phyloP scores from a whole-genome alignment of 441 rosid genomes.

The Dalechampia spathulata region DNA sequence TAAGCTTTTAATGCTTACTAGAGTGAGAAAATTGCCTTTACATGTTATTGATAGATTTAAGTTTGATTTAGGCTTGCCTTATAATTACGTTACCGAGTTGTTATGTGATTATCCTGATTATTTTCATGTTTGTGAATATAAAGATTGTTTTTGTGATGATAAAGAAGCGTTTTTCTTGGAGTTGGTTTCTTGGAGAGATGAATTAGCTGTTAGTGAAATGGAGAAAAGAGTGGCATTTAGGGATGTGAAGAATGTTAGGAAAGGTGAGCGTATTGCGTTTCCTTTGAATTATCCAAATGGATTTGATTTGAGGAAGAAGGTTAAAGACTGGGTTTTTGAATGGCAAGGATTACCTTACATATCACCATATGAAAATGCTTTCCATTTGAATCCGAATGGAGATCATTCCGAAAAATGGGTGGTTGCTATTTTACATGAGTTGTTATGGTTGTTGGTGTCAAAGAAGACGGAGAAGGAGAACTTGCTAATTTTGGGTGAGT shows the following conservation, averaged over 20 bases:
- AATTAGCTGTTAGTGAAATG: conserved; percentile 55
- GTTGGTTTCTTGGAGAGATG: conserved; percentile 43
- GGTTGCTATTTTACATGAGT: conserved; percentile 70
- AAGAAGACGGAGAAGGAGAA: conserved; percentile 75
- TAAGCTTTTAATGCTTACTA: conserved; percentile 59
- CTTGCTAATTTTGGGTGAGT: conserved; percentile 54
- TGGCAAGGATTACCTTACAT: conserved; percentile 81
- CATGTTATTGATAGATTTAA: conserved; percentile 44
- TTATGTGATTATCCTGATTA: conserved; percentile 66
- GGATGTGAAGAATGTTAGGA: conserved; percentile 15
- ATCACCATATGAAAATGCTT: conserved; percentile 73
- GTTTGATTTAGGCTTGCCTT: conserved; percentile 71
- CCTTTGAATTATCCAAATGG: conserved; percentile 63
- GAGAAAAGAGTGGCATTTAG: conserved; percentile 37
- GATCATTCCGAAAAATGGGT: conserved; percentile 78
- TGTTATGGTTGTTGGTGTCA: conserved; percentile 49
- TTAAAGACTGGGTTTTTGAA: conserved; percentile 57
- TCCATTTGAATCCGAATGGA: conserved; percentile 51
- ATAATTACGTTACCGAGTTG: conserved; percentile 45
- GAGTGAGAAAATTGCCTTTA: conserved; percentile 43
- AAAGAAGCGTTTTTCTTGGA: conserved; percentile 38
- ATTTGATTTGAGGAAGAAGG: conserved; percentile 46
- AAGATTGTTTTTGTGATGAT: conserved; percentile 26
- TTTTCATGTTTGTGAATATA: conserved; percentile 41
- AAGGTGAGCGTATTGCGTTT: conserved; percentile 31